Conservation (phyloP, 805 yeast genomes). For the Candida railenensis region DNA sequence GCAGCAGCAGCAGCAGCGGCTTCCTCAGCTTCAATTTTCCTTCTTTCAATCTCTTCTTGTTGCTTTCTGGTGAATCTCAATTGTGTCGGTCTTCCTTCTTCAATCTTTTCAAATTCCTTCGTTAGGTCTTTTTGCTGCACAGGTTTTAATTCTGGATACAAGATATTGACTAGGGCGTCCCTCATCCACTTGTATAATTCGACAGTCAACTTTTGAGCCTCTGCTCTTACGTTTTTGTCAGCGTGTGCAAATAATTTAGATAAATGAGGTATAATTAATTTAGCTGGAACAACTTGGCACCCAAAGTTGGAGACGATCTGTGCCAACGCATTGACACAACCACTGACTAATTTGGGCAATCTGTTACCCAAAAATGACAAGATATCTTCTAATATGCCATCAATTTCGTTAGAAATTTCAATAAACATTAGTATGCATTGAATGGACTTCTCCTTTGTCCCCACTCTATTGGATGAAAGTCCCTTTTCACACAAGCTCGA, state of each 20-base stretch:
- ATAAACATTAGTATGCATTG: slow-evolving; percentile 63
- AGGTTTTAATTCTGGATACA: slow-evolving; percentile 78
- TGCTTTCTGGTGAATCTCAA: slow-evolving; percentile 56
- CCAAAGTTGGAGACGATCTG: slow-evolving; percentile 65
- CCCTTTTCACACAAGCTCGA: slow-evolving; percentile 77
- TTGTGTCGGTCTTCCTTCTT: slow-evolving; percentile 45
- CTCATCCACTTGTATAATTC: slow-evolving; percentile 78
- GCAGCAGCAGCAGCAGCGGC: slow-evolving; percentile 14
- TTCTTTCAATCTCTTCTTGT: slow-evolving; percentile 38
- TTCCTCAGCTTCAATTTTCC: slow-evolving; percentile 10
- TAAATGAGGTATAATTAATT: slow-evolving; percentile 53
- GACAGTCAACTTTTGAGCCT: slow-evolving; percentile 66
- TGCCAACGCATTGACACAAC: slow-evolving; percentile 55
- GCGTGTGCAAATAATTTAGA: slow-evolving; percentile 80
- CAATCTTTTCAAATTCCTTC: slow-evolving; percentile 59
- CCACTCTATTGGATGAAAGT: slow-evolving; percentile 67
- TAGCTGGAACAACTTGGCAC: slow-evolving; percentile 57
- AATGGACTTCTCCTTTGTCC: slow-evolving; percentile 64
- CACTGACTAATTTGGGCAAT: slow-evolving; percentile 77
- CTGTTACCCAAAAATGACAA: slow-evolving; percentile 60
- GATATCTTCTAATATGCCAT: slow-evolving; percentile 64
- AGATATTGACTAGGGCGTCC: slow-evolving; percentile 50
- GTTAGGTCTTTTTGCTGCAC: slow-evolving; percentile 86
- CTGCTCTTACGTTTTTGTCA: slow-evolving; percentile 81
- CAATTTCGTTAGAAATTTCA: slow-evolving; percentile 62